A percentile compares a stretch with the other conserved stretches of the same genome.
Conservation (phyloP, 495 filamentous ascomycete genomes). For the Halenospora varia region DNA sequence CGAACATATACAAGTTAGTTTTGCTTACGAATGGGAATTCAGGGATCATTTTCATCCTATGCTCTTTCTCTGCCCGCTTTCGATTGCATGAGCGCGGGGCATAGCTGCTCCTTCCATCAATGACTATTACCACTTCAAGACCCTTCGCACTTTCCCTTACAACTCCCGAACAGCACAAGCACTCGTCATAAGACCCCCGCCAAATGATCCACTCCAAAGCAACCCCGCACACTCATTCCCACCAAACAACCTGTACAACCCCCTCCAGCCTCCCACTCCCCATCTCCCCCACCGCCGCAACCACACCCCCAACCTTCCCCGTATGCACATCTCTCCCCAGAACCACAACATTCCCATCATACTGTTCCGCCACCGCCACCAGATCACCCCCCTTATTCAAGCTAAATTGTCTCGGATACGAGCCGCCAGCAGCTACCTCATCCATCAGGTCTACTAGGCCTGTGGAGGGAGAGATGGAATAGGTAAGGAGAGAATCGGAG, state of each 20-base stretch:
- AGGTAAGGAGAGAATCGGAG: background rate
- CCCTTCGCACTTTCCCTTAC: too few species aligned
- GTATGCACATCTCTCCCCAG: background rate
- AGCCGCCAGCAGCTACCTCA: background rate
- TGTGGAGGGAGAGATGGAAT: background rate
- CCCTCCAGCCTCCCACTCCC: background rate
- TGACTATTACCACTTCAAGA: too few species aligned
- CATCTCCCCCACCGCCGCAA: background rate
- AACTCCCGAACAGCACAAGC: too few species aligned
- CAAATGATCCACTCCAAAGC: too few species aligned
- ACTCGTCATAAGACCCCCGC: too few species aligned
- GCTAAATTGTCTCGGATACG: background rate
- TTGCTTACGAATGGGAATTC: too few species aligned
- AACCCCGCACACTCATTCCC: too few species aligned
- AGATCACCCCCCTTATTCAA: background rate
- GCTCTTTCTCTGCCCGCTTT: too few species aligned
- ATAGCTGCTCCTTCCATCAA: too few species aligned
- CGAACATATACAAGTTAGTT: too few species aligned
- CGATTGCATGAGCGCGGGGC: too few species aligned
- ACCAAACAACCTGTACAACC: background rate
- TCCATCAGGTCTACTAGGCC: background rate
- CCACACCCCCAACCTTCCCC: background rate
- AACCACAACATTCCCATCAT: background rate
- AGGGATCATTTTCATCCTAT: too few species aligned
- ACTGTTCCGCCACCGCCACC: background rate